Evolutionary conservation across 2,329 filamentous ascomycete genomes (phyloP), one percentile per base, ranked within the genome.

Genomic region (Fusarium piperis): DNA sequence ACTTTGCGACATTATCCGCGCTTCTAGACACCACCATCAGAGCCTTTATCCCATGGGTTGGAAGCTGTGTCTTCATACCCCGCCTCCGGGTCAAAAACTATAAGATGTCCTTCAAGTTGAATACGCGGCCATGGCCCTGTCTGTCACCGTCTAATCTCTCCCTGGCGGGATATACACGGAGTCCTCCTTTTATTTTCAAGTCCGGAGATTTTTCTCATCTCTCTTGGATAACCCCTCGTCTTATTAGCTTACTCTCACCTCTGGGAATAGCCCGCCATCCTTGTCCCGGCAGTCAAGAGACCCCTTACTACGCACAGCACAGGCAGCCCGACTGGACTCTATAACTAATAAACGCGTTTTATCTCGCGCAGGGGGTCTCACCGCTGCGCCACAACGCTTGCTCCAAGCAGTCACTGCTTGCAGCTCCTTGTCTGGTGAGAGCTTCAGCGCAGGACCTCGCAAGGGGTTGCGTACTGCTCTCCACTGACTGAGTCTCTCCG

Each of bases 351-450:
- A 33, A 46, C 60, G 52, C 52, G 39, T 57, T 26, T 61, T 65
- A 20, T 36, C 48, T 38, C 56, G 46, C 64, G 23, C 28, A 35
- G 36, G 52, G 33, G 52, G 16, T 38, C 41, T 36, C 12, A 26
- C 35, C 48, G 26, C 70, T 70, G 59, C 53, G 60, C 69, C 69
- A 52, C 65, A 32, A 30, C 33, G 41, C 46, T 39, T 23, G 58
- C 28, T 30, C 26, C 44, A 51, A 51, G 33, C 35, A 33, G 20
- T 20, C 30, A n/a, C 44, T 30, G 10, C 23, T n/a, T 10, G 35
- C 55, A 3, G 53, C 57, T 48, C 32, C 33, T 60, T 59, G 52
- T 62, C 66, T 73, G 62, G 62, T 56, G 56, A 67, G 70, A 73
- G 67, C 70, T 64, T 70, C 70, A 71, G 46, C 18, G 16, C 46